Base-by-base conservation (phyloP, 2,329 filamentous ascomycete genomes). In the Diaporthe vaccinii region DNA sequence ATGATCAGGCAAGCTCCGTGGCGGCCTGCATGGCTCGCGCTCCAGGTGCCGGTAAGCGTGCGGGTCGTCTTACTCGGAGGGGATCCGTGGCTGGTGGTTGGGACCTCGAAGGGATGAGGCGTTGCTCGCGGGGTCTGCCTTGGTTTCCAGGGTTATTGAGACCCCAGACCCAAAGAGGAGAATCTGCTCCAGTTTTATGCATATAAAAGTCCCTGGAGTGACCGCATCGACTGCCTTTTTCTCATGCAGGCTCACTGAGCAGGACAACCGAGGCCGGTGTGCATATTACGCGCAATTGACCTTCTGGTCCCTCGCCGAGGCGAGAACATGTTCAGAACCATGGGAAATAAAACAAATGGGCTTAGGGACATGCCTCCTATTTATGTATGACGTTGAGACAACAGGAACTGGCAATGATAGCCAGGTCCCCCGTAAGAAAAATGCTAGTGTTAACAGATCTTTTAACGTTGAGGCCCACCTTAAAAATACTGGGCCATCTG, bases 181-280 rank as follows among this genome's bases (percentile, higher is more conserved):
- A 3, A 44, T 20, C 1, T 58, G 36, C 59, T 53, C 62, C 62
- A 68, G 39, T 31, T 15, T 51, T 10, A 12, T 68, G 62, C 62
- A 39, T 67, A n/a, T 25, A 68, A 68, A 51, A 68, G 31, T 68
- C 44, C 62, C 44, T 68, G 31, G 39, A n/a, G 46, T 68, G 62
- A 68, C 62, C 44, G 46, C 62, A 68, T 68, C 46, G n/a, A 14
- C 14, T 53, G 53, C 62, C 65, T 25, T 53, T 28, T 53, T 6
- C 46, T 68, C 46, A 49, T 39, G 46, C 34, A 36, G 46, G 22
- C 65, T 39, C 46, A 3, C 51, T 25, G 51, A 28, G n/a, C 9
- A 28, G 14, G n/a, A 53, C 6, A 25, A 68, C 17, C 39, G 65
- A 68, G 65, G 28, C 65, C 34, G 22, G 15, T 36, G 46, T 39